Conservation (phyloP, 257 asterid species). For the Vinca minor region DNA sequence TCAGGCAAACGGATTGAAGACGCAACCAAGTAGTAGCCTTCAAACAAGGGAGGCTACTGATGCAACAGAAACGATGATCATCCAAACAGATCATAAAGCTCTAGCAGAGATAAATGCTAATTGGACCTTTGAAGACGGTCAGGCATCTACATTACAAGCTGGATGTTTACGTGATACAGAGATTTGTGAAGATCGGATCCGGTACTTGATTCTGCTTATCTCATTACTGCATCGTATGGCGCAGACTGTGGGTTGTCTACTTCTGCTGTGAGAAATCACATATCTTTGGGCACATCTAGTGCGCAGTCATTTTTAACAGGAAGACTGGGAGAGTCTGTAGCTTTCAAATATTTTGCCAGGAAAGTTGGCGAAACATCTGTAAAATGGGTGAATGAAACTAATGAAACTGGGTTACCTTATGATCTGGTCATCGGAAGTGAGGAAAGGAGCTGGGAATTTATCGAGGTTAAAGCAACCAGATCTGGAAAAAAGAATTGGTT, state of each 20-base stretch:
- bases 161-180: conserved; percentile 23
- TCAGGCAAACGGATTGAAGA: conserved; percentile 16
- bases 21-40: conserved; percentile 18
- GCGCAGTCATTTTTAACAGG: conserved; percentile 65
- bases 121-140: conserved; percentile 22
- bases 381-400: conserved; percentile 74
- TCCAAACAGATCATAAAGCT: conserved; percentile 12
- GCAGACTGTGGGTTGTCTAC: conserved; percentile 19
- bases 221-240: conserved; percentile 23
- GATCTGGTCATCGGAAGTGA: conserved; percentile 54
- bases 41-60: conserved; percentile 18
- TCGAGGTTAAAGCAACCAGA: conserved; percentile 86
- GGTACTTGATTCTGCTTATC: conserved; percentile 25
- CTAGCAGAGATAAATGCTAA: conserved; percentile 25
- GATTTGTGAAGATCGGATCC: conserved; percentile 17
- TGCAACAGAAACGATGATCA: conserved; percentile 16
- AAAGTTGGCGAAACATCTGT: conserved; percentile 35
- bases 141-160: conserved; percentile 14
- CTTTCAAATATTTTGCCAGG: conserved; percentile 49
- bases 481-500: conserved; percentile 60
- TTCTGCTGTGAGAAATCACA: conserved; percentile 28
- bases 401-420: conserved; percentile 80
- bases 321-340: conserved; percentile 71
- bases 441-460: conserved; percentile 39
- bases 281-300: conserved; percentile 14